These are phyloP conservation scores for Fusarium irregulare DNA, from an alignment of 2,329 filamentous ascomycete species.

Conservation along the genomic window DNA sequence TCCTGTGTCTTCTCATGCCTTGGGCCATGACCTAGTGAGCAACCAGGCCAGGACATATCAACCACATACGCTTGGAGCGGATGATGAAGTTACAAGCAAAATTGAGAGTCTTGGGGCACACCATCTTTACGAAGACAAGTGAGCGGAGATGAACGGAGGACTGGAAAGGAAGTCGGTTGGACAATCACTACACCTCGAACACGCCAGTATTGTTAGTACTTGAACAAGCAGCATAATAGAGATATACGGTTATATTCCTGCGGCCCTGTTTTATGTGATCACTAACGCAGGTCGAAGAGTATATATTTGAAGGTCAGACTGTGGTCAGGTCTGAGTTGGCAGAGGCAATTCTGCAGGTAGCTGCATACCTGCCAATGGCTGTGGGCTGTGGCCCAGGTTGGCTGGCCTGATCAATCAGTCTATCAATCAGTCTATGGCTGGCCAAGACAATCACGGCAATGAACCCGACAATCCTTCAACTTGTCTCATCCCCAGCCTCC, in stretches of 20 bases:
- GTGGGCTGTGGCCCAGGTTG: not conserved
- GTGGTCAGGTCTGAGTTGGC: constrained; percentile 18
- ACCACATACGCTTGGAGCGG: constrained; percentile 32
- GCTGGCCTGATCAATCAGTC: not conserved
- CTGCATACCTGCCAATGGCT: not conserved
- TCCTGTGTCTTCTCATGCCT: constrained; percentile 23
- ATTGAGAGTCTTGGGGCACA: constrained; percentile 16
- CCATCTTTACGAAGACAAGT: constrained; percentile 34
- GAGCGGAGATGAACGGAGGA: not conserved
- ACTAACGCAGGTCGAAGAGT: not conserved
- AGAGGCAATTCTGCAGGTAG: constrained; percentile 13
- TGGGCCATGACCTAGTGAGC: constrained; percentile 25
- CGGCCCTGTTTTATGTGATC: constrained; percentile 1
- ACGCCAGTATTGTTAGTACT: constrained; percentile 35
- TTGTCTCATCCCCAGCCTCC: constrained; percentile 32
- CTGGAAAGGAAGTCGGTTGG: not conserved
- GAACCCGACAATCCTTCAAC: not conserved
- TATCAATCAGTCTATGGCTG: not conserved
- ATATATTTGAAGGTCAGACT: not conserved
- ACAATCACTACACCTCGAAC: constrained; percentile 26
- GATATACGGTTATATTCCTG: constrained; percentile 15
- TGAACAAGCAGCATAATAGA: constrained; percentile 26
- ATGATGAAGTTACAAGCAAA: constrained; percentile 18
- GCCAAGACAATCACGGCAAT: not conserved
- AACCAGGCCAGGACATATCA: not conserved